Percentiles rank a stretch among this genome's conserved stretches.
Conservation (phyloP, 75 land plant species). For the Pinus albicaulis region DNA sequence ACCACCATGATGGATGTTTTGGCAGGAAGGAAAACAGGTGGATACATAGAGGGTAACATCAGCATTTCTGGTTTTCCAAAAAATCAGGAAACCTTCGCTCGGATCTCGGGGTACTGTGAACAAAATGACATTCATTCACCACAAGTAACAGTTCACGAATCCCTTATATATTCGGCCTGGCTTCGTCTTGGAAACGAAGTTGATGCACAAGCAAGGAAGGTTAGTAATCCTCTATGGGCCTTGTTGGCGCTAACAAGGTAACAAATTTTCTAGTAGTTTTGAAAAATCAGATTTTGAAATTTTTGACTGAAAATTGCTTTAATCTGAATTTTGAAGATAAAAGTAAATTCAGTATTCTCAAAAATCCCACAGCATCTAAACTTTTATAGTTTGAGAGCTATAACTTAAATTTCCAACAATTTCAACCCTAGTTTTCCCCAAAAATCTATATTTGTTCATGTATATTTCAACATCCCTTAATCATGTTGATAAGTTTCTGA, state of each 20-base stretch:
- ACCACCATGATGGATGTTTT: slow-evolving; percentile 86
- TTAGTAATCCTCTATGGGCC: slow-evolving; percentile 6
- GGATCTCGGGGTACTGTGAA: slow-evolving; percentile 79
- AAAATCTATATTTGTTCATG: no score
- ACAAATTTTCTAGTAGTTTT: no score
- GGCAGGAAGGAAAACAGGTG: slow-evolving; percentile 87
- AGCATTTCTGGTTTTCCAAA: slow-evolving; percentile 71
- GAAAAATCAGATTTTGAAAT: no score
- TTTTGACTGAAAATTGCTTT: no score
- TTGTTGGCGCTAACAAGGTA: no score
- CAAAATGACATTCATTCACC: slow-evolving; percentile 87
- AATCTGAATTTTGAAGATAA: no score
- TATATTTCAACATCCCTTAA: no score
- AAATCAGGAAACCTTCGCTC: slow-evolving; percentile 79
- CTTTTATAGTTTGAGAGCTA: no score
- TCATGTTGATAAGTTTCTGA: no score
- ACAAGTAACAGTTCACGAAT: slow-evolving; percentile 72
- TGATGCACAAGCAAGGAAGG: slow-evolving; percentile 41
- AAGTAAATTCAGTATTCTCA: no score
- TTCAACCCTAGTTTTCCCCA: no score
- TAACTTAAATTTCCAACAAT: background rate
- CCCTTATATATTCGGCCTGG: slow-evolving; percentile 74
- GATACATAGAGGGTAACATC: slow-evolving; percentile 66
- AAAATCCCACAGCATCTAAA: no score
- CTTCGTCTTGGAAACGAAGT: slow-evolving; percentile 59